A percentile compares a stretch with the other conserved stretches of the same genome.
These are phyloP conservation scores for Trichoderma reesei DNA, from an alignment of 495 filamentous ascomycete species.

Conservation along the genomic window DNA sequence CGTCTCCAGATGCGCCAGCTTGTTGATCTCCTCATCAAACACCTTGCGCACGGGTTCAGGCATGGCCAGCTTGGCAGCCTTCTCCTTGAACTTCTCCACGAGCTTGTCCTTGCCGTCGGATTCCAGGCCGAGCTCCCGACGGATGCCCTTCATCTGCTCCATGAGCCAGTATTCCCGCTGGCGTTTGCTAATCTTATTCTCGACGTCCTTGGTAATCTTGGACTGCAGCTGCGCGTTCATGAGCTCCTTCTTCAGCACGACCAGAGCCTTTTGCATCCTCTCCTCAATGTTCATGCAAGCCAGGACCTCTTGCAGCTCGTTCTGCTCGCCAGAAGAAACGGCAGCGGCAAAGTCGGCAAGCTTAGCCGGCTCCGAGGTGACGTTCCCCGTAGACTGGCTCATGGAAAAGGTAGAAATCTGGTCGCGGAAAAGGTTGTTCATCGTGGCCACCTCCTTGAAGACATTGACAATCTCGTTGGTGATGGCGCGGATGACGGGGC, in stretches of 20 bases:
- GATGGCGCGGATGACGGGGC: conserved; percentile 73
- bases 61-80: conserved; percentile 89
- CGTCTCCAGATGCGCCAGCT: conserved; percentile 86
- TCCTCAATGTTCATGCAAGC: conserved; percentile 81
- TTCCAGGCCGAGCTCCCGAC: conserved; percentile 88
- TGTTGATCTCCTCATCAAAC: conserved; percentile 97
- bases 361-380: conserved; percentile 88
- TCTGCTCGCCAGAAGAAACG: conserved; percentile 78
- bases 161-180: conserved; percentile 98
- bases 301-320: conserved; percentile 91
- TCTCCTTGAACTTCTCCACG: conserved; percentile 93
- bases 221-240: conserved; percentile 96
- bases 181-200: conserved; percentile 93
- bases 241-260: conserved; percentile 92
- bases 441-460: conserved; percentile 87
- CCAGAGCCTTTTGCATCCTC: conserved; percentile 76
- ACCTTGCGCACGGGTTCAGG: conserved; percentile 93
- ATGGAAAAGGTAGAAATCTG: conserved; percentile 96
- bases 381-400: conserved; percentile 86
- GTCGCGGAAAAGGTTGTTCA: conserved; percentile 94
- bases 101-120: conserved; percentile 97
- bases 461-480: conserved; percentile 97
- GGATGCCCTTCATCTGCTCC: conserved; percentile 99
- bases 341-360: conserved; percentile 96
- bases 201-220: conserved; percentile 97